These are phyloP conservation scores for Colletotrichum horii DNA, from an alignment of 2,329 filamentous ascomycete species.

Conservation along the genomic window DNA sequence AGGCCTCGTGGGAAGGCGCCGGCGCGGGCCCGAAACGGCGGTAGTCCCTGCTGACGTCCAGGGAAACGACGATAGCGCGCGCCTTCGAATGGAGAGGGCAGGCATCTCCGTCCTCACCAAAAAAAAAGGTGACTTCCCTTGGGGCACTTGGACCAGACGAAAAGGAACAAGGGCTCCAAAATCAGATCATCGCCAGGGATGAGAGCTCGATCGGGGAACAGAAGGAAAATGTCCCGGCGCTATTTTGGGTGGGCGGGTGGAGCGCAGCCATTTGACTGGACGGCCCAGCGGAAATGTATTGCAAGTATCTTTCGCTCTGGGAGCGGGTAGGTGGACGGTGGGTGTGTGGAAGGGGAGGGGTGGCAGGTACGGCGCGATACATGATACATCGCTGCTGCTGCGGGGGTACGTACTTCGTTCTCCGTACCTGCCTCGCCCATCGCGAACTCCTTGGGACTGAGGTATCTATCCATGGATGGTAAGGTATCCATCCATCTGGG, in stretches of 20 bases:
- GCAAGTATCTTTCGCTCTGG: not conserved
- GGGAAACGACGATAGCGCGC: not conserved
- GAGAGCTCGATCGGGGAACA: slow-evolving; percentile 16
- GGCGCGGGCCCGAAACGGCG: slow-evolving; percentile 1
- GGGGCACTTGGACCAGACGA: not conserved
- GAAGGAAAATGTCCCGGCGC: slow-evolving; percentile 17
- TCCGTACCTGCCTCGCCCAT: not conserved
- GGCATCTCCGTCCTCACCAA: not conserved
- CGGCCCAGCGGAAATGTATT: not conserved
- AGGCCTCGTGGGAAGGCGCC: slow-evolving; percentile 1
- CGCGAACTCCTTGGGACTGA: not conserved
- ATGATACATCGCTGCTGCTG: not conserved
- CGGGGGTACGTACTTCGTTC: not conserved
- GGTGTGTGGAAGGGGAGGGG: not conserved
- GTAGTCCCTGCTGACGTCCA: not conserved
- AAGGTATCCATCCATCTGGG: not conserved
- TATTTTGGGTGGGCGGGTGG: slow-evolving; percentile 16
- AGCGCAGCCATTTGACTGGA: not conserved
- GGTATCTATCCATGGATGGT: not conserved
- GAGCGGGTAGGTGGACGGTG: not conserved
- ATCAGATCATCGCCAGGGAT: slow-evolving; percentile 19
- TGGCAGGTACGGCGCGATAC: not conserved
- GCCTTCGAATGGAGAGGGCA: not conserved
- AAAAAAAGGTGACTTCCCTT: not conserved
- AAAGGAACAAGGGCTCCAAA: not conserved